Conservation (phyloP, 176 grass and related monocot species). For the Neostapfia colusana region DNA sequence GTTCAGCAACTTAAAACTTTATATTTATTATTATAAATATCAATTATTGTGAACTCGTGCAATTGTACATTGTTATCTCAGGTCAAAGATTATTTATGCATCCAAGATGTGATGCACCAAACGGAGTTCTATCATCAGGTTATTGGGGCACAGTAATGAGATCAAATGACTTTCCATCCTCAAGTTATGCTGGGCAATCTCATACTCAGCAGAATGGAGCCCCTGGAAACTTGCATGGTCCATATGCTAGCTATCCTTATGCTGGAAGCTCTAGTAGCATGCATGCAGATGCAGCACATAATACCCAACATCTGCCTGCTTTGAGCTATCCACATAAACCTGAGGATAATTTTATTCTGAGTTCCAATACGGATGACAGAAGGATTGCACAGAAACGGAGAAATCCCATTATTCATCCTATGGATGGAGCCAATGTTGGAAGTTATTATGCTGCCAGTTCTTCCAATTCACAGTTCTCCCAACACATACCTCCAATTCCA, state of each 20-base stretch:
- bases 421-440: constrained; percentile 28
- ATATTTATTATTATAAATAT: constrained; percentile 8
- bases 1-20: constrained; percentile 6
- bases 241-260: constrained; percentile 43
- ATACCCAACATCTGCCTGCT: constrained; percentile 29
- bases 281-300: constrained; percentile 44
- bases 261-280: constrained; percentile 52
- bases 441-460: constrained; percentile 48
- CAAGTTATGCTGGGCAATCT: constrained; percentile 32
- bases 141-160: constrained; percentile 29
- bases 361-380: constrained; percentile 45
- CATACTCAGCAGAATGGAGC: constrained; percentile 42
- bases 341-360: constrained; percentile 45
- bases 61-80: constrained; percentile 31
- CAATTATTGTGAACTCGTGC: constrained; percentile 6
- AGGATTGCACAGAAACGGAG: constrained; percentile 57
- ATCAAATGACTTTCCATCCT: constrained; percentile 45
- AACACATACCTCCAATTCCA: constrained; percentile 36
- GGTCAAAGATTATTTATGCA: constrained; percentile 49
- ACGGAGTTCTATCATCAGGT: constrained; percentile 29
- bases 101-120: constrained; percentile 45
- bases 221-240: constrained; percentile 35
- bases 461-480: constrained; percentile 45
- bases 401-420: constrained; percentile 47
- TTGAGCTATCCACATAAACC: constrained; percentile 45